phyloP scores from a whole-genome alignment of 208 protist species.

The Crithidia mellificae region DNA sequence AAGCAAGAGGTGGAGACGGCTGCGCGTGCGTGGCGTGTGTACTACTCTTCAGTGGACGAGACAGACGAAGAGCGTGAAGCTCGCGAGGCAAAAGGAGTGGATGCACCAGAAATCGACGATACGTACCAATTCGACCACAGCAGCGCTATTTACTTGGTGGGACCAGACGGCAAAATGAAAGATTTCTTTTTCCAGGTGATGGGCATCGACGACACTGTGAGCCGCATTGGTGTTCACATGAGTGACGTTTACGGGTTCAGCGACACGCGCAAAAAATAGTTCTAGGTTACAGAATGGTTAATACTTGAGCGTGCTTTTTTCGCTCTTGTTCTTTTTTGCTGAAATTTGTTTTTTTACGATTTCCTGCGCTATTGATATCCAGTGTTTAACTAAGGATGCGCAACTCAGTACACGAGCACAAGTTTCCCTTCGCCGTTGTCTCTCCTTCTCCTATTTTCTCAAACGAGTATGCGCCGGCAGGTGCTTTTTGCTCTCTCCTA shows the following conservation, averaged over 20 bases:
- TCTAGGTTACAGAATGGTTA: no score
- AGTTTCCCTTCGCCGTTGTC: no score
- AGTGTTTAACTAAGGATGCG: no score
- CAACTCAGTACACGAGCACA: no score
- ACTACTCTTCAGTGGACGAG: constrained; percentile 84
- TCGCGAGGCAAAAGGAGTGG: constrained; percentile 63
- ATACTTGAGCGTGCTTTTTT: no score
- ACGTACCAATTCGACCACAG: constrained; percentile 89
- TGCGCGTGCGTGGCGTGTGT: constrained; percentile 73
- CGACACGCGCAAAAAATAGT: constrained; percentile 39
- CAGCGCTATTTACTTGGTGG: constrained; percentile 84
- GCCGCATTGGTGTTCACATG: constrained; percentile 68
- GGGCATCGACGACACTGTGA: constrained; percentile 62
- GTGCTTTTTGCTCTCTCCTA: no score
- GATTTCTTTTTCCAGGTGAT: constrained; percentile 90
- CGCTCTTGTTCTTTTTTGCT: no score
- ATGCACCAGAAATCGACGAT: constrained; percentile 60
- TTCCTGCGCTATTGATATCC: no score
- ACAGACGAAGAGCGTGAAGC: constrained; percentile 68
- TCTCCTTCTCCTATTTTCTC: no score
- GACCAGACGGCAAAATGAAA: constrained; percentile 85
- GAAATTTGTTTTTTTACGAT: no score
- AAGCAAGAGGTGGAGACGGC: constrained; percentile 54
- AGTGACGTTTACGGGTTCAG: constrained; percentile 78
- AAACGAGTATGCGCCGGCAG: no score